Conservation (phyloP, 306 rosid species). For the Trichosanthes cucumerina region DNA sequence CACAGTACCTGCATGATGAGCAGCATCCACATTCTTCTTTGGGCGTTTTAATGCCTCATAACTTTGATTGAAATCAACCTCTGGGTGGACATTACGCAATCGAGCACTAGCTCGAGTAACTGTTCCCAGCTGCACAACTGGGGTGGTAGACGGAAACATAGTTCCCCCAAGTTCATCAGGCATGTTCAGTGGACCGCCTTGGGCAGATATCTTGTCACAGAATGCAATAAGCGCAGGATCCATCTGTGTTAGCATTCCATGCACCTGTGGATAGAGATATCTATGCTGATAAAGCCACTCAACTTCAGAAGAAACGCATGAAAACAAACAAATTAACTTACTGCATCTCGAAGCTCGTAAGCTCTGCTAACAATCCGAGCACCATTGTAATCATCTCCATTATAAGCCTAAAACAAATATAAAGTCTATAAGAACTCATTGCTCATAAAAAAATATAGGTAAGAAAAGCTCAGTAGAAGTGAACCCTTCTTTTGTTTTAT, state of each 20-base stretch:
- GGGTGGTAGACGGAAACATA: slow-evolving; percentile 47
- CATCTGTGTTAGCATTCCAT: slow-evolving; percentile 97
- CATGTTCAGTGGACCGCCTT: slow-evolving; percentile 74
- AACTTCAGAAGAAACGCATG: slow-evolving; percentile 13
- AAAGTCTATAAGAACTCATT: neutral
- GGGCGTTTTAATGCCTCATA: slow-evolving; percentile 55
- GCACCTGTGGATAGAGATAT: slow-evolving; percentile 37
- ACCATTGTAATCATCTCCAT: slow-evolving; percentile 86
- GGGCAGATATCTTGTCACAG: slow-evolving; percentile 79
- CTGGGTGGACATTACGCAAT: slow-evolving; percentile 80
- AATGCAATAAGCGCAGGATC: slow-evolving; percentile 77
- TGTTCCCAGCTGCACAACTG: slow-evolving; percentile 72
- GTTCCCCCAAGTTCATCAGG: slow-evolving; percentile 58
- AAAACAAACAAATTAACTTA: slow-evolving; percentile 18
- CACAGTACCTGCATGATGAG: slow-evolving; percentile 51
- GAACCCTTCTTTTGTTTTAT: neutral
- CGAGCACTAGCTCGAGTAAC: slow-evolving; percentile 75
- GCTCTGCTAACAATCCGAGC: slow-evolving; percentile 94
- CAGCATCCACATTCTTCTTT: slow-evolving; percentile 47
- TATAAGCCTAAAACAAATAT: slow-evolving; percentile 54
- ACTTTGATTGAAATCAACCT: slow-evolving; percentile 58
- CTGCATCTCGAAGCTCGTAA: slow-evolving; percentile 85
- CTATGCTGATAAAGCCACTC: neutral
- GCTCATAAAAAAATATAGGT: neutral
- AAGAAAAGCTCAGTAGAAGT: neutral